Percentiles rank a stretch among this genome's conserved stretches.
Conservation (phyloP, 495 filamentous ascomycete species). For the Trichoderma gamsii region DNA sequence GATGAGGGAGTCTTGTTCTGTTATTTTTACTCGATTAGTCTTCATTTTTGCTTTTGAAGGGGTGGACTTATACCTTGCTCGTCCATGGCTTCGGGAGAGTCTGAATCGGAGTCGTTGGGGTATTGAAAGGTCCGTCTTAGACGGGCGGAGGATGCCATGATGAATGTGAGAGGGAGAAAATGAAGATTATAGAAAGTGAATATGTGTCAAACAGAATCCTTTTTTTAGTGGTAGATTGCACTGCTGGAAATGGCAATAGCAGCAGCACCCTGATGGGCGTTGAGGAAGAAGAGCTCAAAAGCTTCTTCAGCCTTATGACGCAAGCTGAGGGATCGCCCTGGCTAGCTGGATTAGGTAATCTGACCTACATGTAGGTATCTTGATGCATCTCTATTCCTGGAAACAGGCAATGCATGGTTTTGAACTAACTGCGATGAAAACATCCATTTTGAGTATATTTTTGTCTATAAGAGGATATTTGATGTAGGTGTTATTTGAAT, state of each 20-base stretch:
- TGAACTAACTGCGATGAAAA: too few relatives aligned
- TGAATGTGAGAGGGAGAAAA: not conserved
- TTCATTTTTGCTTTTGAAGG: not conserved
- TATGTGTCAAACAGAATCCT: not conserved
- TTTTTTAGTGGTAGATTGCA: not conserved
- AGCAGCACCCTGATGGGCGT: not conserved
- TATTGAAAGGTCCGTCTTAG: constrained; percentile 60
- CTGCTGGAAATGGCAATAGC: not conserved
- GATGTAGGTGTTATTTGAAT: too few relatives aligned
- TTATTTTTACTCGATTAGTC: constrained; percentile 20
- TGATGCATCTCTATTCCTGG: too few relatives aligned
- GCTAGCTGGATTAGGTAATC: too few relatives aligned
- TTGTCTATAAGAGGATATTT: too few relatives aligned
- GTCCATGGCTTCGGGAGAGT: constrained; percentile 51
- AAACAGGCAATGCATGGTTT: too few relatives aligned
- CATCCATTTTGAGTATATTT: too few relatives aligned
- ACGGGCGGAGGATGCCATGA: constrained; percentile 31
- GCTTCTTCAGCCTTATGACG: too few relatives aligned
- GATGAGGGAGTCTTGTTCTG: constrained; percentile 71
- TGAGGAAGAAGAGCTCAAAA: too few relatives aligned
- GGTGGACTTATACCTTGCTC: constrained; percentile 49
- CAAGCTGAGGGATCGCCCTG: too few relatives aligned
- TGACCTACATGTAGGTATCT: too few relatives aligned
- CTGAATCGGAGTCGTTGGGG: constrained; percentile 37
- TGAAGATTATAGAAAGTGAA: not conserved